Evolutionary conservation across 768 basidiomycete species (phyloP), one percentile per base, ranked within the genome.

Genomic region (Piloderma croceum): DNA sequence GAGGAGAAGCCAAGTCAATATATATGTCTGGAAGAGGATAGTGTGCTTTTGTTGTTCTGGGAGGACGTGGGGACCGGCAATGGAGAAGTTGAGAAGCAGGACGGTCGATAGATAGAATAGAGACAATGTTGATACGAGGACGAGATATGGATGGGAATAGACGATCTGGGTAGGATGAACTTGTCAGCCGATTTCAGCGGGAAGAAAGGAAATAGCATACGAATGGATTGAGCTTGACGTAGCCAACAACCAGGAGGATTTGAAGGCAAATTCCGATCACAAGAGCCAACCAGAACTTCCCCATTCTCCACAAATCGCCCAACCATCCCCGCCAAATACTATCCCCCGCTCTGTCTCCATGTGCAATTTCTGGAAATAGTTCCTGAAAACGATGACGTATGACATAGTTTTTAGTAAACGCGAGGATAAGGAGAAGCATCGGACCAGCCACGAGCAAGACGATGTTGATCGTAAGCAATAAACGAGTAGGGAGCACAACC

Each of bases 401-500:
- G n/a, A n/a, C n/a, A n/a, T n/a, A n/a, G n/a, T n/a, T n/a, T n/a
- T n/a, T n/a, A n/a, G n/a, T n/a, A n/a, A n/a, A n/a, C 27, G 27
- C 27, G 27, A 29, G 27, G 9, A 29, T 29, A 2, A 74, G 45
- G 3, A 81, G 54, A 15, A 74, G 32, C 34, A 82, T 56, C 0
- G 85, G 85, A 0, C 82, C 82, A n/a, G 73, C 59, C n/a, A 77
- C 60, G 15, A 89, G 68, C 13, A 80, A 53, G 6, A 77, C 59
- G 18, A 85, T 64, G 51, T 89, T 80, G 53, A 67, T 62, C 3
- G 71, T 70, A 24, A 77, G 68, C 36, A 88, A 46, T 2, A 66
- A 48, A 23, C 62, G 57, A 19, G 79, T 60, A 1, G 77, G 62
- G 50, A 89, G 74, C 1, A 83, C 55, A 3, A 86, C 49, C 35